Conservation (phyloP, 2,329 filamentous ascomycete genomes). For the Venturia oleaginea region DNA sequence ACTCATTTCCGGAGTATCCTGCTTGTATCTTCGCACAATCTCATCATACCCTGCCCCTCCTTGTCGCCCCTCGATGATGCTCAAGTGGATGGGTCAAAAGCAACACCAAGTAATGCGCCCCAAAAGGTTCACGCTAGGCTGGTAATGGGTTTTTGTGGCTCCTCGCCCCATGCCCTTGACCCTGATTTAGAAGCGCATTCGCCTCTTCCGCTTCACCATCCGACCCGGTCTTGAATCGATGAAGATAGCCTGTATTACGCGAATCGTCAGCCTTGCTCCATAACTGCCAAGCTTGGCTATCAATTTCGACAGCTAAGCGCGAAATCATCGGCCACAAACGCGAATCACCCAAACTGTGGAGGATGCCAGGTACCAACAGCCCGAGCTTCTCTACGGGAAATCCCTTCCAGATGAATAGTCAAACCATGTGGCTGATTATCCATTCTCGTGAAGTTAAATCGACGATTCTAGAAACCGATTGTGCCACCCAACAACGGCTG, state of each 20-base stretch:
- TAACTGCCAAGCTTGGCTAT: not conserved
- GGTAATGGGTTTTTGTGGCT: not conserved
- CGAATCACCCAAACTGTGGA: not conserved
- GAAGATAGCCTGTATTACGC: not conserved
- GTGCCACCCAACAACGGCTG: not conserved
- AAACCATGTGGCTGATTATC: not conserved
- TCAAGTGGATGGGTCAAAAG: not conserved
- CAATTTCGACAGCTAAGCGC: not conserved
- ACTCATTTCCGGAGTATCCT: not conserved
- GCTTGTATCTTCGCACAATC: not conserved
- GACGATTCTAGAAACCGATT: not conserved
- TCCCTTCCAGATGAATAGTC: not conserved
- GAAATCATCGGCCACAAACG: not conserved
- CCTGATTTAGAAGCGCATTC: not conserved
- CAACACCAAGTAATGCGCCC: not conserved
- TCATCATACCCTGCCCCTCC: not conserved
- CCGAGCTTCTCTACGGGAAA: not conserved
- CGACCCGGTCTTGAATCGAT: not conserved
- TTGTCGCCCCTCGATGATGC: not conserved
- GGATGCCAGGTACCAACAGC: not conserved
- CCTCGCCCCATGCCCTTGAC: not conserved
- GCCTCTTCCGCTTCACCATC: not conserved
- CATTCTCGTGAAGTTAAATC: not conserved
- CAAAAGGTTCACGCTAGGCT: not conserved
- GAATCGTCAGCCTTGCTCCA: not conserved